Evolutionary conservation across 2,329 filamentous ascomycete species (phyloP), one percentile per base, ranked within the genome.

Genomic region (Fonsecaea pugnacius): DNA sequence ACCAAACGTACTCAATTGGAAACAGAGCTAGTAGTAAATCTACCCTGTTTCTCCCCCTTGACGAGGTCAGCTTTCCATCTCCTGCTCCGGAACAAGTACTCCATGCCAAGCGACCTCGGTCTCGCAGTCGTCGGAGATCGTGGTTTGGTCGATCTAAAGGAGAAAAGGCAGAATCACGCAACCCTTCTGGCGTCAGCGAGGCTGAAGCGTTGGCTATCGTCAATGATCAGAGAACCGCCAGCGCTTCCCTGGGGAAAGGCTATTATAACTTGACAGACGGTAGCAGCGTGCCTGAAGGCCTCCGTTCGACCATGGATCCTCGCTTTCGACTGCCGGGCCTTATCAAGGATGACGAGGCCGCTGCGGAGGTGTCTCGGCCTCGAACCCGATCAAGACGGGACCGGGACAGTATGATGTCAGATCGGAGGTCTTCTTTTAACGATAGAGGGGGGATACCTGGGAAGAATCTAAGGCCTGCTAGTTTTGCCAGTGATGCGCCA

Each of bases 401-500:
- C 48, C 65, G 63, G 30, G 62, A 62, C 9, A 48, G 35, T 30
- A 32, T 27, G 21, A 52, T 48, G 9, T 33, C 53, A 33, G 32
- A 59, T 16, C 63, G 65, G 48, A 63, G 50, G 30, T 35, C 53
- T n/a, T 69, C 63, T 9, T 69, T 70, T 54, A 69, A 72, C 32
- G 70, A 70, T 40, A 63, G 69, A 62, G 66, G 66, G 52, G 69
- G 69, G 35, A 66, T 70, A 56, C 67, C 70, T 27, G 67, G 69
- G 12, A 70, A 63, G 51, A 62, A 64, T 33, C 46, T 67, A 14
- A 62, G 67, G 52, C 62, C 67, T 12, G 60, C 64, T 30, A 65
- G 69, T 62, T 54, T 67, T 32, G 58, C 60, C 16, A 53, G 40
- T 46, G 66, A 69, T 57, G 67, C 67, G n/a, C 68, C 70, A 48